Evolutionary conservation across 495 filamentous ascomycete species (phyloP), one percentile per base, ranked within the genome.

Genomic region (Daldinia vernicosa): DNA sequence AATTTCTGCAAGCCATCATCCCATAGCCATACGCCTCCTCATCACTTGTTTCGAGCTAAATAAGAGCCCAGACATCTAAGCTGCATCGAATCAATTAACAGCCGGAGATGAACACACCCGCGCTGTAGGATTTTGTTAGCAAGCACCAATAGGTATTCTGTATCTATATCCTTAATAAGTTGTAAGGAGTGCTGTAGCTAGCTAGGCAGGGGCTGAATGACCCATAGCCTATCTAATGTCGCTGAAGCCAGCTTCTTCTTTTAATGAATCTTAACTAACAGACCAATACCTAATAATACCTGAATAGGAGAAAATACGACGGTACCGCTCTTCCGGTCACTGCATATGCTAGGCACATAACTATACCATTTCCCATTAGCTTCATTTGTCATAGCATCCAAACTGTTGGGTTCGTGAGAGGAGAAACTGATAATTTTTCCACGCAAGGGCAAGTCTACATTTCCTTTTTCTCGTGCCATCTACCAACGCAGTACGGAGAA

Each of bases 1-100:
- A 70, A 64, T 60, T 26, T 64, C 67, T 70, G 61, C 55, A 65
- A 61, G 55, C 61, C 55, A 54, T 45, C 55, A 54, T 45, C 51
- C 26, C 32, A 50, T 55, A 70, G 40, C 66, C 52, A 26, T 60
- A 40, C 55, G 54, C 66, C 59, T 69, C 67, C 45, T 70, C 33
- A 39, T 70, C 33, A 39, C 17, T 17, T 40, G n/a, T 57, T 59
- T 56, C 22, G 33, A 56, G 32, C 35, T 45, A 69, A 39, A 11
- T 47, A 47, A 14, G 9, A 47, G 43, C 3, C 19, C 43, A 63
- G 17, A 32, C 57, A 35, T 47, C 55, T 35, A 47, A 19, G 17
- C 19, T 55, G 52, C 43, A 59, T 27, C 58, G 33, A 67, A 52
- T 63, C 59, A 71, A 67, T 35, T 45, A 45, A 45, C 33, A 52